These are phyloP conservation scores for Filobasidium wieringae DNA, from an alignment of 768 basidiomycete species.

Conservation along the genomic window DNA sequence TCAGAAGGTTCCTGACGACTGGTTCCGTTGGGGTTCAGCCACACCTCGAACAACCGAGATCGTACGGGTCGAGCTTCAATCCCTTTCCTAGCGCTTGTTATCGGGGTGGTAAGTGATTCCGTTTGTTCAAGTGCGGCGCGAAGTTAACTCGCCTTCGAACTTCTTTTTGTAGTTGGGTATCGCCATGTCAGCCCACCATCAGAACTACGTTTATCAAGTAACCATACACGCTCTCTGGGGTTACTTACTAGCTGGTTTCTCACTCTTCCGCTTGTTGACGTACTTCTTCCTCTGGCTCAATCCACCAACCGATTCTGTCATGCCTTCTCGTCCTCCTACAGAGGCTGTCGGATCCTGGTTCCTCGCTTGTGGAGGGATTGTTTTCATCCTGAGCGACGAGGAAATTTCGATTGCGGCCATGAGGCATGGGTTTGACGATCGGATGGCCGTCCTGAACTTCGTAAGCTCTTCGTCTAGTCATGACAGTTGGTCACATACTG, in stretches of 20 bases:
- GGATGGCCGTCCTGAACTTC: constrained; percentile 39
- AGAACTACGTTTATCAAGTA: constrained; percentile 86
- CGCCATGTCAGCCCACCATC: constrained; percentile 85
- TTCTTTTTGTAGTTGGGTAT: constrained; percentile 51
- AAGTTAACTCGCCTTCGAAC: background rate
- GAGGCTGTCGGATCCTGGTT: constrained; percentile 81
- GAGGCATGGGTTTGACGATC: constrained; percentile 72
- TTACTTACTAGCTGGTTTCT: constrained; percentile 63
- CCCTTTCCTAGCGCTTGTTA: constrained; percentile 85
- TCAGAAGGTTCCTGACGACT: constrained; percentile 63
- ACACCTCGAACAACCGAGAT: constrained; percentile 53
- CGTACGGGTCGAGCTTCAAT: constrained; percentile 69
- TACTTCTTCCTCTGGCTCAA: constrained; percentile 89
- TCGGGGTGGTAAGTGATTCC: constrained; percentile 50
- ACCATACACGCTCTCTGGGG: constrained; percentile 90
- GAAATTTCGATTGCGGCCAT: constrained; percentile 83
- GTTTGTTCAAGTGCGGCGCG: background rate
- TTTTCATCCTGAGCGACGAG: constrained; percentile 82
- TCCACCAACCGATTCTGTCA: constrained; percentile 61
- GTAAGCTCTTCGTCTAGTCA: background rate
- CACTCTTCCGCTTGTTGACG: constrained; percentile 69
- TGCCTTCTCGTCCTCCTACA: constrained; percentile 85
- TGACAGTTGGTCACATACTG: background rate
- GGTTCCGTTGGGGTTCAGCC: constrained; percentile 40
- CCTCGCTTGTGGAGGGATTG: constrained; percentile 72